Evolutionary conservation across 345 rosid genomes (phyloP).

Genomic region (Boechera stricta): DNA sequence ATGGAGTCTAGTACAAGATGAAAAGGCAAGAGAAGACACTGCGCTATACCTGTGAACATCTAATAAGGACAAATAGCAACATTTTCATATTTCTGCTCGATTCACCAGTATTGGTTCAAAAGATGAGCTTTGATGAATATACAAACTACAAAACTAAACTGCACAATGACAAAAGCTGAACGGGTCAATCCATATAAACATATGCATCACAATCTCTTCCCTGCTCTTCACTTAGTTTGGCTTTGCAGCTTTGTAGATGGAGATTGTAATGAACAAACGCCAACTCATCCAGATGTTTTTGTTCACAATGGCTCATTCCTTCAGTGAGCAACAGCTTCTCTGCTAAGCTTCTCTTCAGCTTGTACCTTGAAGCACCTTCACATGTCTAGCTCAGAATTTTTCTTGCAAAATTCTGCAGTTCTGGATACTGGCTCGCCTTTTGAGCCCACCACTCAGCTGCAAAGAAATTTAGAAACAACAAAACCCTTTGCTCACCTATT

Average conservation of each 20-base stretch:
- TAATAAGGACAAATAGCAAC: conserved; percentile 61
- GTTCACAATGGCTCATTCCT: conserved; percentile 42
- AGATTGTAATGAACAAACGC: conserved; percentile 58
- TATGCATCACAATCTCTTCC: conserved; percentile 23
- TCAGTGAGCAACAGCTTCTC: conserved; percentile 50
- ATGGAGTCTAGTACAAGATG: conserved; percentile 29
- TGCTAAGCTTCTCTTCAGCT: conserved; percentile 54
- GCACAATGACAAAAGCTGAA: conserved; percentile 8
- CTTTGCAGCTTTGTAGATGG: conserved; percentile 47
- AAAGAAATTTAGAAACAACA: conserved; percentile 8
- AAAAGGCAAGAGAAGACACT: conserved; percentile 45
- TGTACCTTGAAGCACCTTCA: conserved; percentile 60
- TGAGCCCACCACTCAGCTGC: conserved; percentile 68
- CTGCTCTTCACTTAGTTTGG: conserved; percentile 23
- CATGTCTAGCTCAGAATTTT: conserved; percentile 64
- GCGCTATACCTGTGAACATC: conserved; percentile 58
- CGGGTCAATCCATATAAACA: conserved; percentile 20
- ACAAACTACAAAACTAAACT: conserved; percentile 27
- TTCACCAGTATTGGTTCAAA: conserved; percentile 13
- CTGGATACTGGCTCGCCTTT: conserved; percentile 56
- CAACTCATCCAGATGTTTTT: conserved; percentile 44
- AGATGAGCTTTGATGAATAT: conserved; percentile 8
- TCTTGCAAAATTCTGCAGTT: conserved; percentile 62
- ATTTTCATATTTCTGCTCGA: conserved; percentile 1
- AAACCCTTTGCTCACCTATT: conserved; percentile 4